Percentiles rank a stretch among this genome's conserved stretches.
phyloP scores from a whole-genome alignment of 257 asterid genomes.

The Haberlea rhodopensis region DNA sequence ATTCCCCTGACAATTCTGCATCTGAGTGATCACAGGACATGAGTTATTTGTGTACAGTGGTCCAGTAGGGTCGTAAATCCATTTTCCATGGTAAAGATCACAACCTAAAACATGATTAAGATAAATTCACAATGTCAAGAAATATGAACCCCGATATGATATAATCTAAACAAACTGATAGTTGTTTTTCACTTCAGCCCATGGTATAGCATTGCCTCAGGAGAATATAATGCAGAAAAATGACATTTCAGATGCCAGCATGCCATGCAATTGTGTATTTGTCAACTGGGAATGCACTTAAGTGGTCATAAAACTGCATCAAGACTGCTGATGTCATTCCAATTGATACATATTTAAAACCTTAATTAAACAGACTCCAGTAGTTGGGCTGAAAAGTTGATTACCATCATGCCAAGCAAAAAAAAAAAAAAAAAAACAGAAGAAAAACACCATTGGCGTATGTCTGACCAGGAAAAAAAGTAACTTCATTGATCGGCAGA shows the following conservation, averaged over 20 bases:
- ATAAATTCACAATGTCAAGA: slow-evolving; percentile 13
- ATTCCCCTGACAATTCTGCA: slow-evolving; percentile 95
- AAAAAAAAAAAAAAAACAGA: neutral
- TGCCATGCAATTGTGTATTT: neutral
- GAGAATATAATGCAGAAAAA: slow-evolving; percentile 2
- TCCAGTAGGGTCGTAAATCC: slow-evolving; percentile 69
- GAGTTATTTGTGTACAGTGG: slow-evolving; percentile 77
- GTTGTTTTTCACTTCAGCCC: neutral
- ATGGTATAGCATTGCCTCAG: neutral
- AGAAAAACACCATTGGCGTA: slow-evolving; percentile 2
- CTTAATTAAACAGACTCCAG: slow-evolving; percentile 3
- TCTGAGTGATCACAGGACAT: slow-evolving; percentile 83
- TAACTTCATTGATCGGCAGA: slow-evolving; percentile 6
- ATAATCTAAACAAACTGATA: slow-evolving; percentile 8
- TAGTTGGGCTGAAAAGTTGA: slow-evolving; percentile 6
- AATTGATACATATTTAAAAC: neutral
- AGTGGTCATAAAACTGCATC: neutral
- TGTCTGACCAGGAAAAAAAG: neutral
- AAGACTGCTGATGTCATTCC: slow-evolving; percentile 6
- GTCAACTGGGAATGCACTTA: slow-evolving; percentile 3
- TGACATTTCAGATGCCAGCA: neutral
- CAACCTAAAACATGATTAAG: slow-evolving; percentile 54
- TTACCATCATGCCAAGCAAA: slow-evolving; percentile 16
- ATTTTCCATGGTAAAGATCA: slow-evolving; percentile 74
- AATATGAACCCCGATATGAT: slow-evolving; percentile 11